These are phyloP conservation scores for Boletus eberwhitei DNA, from an alignment of 768 basidiomycete species.

Conservation along the genomic window DNA sequence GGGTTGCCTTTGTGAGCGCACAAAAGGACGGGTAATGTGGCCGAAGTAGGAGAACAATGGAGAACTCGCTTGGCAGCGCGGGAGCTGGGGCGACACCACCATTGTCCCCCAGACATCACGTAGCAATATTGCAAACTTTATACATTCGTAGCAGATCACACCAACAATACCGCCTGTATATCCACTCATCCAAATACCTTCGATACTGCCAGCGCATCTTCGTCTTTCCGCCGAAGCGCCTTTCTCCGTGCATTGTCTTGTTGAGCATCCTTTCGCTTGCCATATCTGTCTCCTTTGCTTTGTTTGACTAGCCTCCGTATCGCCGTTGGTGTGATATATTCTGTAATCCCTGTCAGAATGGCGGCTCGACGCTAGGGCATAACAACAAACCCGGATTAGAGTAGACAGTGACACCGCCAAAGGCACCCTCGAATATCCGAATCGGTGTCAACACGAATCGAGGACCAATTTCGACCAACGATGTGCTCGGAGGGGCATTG, in stretches of 20 bases:
- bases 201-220: slow-evolving; percentile 78
- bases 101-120: slow-evolving; percentile 16
- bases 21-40: slow-evolving; percentile 23
- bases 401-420: slow-evolving; percentile 91
- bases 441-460: slow-evolving; percentile 97
- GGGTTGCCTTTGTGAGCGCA: slow-evolving; percentile 28
- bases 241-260: slow-evolving; percentile 61
- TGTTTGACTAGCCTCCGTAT: slow-evolving; percentile 67
- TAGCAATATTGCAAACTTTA: background rate
- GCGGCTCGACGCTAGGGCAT: background rate
- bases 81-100: slow-evolving; percentile 1
- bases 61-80: slow-evolving; percentile 18
- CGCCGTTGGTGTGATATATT: slow-evolving; percentile 88
- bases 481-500: slow-evolving; percentile 77
- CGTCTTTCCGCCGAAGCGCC: slow-evolving; percentile 58
- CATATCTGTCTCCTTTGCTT: slow-evolving; percentile 79
- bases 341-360: slow-evolving; percentile 38
- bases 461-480: slow-evolving; percentile 96
- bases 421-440: slow-evolving; percentile 96
- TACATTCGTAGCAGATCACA: background rate
- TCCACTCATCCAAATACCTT: slow-evolving; percentile 80
- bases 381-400: slow-evolving; percentile 80
- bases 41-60: slow-evolving; percentile 29
- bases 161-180: background rate
- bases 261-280: slow-evolving; percentile 75